Evolutionary conservation across 2,329 filamentous ascomycete species (phyloP).

Genomic region (Colletotrichum godetiae): DNA sequence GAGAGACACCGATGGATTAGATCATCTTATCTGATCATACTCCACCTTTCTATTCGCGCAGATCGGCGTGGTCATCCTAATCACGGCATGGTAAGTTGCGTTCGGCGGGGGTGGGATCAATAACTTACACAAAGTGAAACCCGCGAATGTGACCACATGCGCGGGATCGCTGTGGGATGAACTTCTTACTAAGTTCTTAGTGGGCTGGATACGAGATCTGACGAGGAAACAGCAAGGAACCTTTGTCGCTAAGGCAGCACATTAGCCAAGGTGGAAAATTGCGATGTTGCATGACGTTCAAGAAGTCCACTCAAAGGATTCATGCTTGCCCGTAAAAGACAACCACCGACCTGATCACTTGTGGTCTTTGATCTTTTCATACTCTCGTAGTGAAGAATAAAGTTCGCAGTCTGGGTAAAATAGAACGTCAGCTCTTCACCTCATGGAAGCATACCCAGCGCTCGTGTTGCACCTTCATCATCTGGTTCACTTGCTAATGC

Average conservation of each 20-base stretch:
- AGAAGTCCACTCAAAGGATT: not conserved
- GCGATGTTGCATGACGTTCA: not conserved
- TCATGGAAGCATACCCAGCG: too few relatives aligned
- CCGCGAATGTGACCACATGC: not conserved
- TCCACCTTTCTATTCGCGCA: not conserved
- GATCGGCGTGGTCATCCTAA: not conserved
- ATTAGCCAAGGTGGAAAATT: not conserved
- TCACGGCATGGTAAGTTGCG: not conserved
- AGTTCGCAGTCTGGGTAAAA: too few relatives aligned
- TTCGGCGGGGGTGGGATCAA: not conserved
- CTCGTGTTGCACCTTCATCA: too few relatives aligned
- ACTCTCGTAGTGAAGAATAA: too few relatives aligned
- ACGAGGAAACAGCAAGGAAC: not conserved
- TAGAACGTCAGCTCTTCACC: too few relatives aligned
- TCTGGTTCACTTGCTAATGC: too few relatives aligned
- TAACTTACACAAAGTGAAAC: not conserved
- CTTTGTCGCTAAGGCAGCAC: not conserved
- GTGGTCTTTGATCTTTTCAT: too few relatives aligned
- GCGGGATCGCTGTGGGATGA: not conserved
- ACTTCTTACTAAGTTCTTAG: not conserved
- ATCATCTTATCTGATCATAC: conserved; percentile 3
- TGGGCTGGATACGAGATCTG: not conserved
- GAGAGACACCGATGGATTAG: conserved; percentile 16
- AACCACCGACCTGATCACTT: too few relatives aligned
- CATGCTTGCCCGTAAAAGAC: too few relatives aligned